Percentiles rank a stretch among this genome's conserved stretches.
Conservation (phyloP, 257 asterid genomes). For the Cynanchum wilfordii region DNA sequence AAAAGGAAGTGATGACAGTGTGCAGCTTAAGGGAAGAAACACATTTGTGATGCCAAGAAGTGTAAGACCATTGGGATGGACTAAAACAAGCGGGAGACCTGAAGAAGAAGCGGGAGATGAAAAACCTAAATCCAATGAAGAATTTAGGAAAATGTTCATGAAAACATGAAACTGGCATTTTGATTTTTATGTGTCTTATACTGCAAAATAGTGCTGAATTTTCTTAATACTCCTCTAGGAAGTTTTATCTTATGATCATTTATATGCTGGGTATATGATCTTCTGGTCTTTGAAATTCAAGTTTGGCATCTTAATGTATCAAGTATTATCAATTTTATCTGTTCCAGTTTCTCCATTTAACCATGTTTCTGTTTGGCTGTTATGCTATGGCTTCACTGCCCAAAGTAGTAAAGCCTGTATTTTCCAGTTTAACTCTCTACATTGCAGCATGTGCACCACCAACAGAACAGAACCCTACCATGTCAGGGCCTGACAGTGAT, state of each 20-base stretch:
- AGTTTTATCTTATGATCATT: not conserved
- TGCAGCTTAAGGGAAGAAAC: constrained; percentile 60
- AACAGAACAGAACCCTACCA: not conserved
- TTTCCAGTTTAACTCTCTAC: not conserved
- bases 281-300: not conserved
- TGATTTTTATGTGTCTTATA: not conserved
- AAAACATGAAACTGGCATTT: constrained; percentile 26
- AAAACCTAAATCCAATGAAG: constrained; percentile 81
- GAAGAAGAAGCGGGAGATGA: constrained; percentile 43
- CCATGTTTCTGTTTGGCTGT: not conserved
- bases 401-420: not conserved
- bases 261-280: not conserved
- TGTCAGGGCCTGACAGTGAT: not conserved
- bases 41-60: constrained; percentile 86
- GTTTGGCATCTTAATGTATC: not conserved
- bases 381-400: not conserved
- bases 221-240: not conserved
- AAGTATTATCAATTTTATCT: not conserved
- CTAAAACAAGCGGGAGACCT: constrained; percentile 30
- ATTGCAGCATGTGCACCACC: not conserved
- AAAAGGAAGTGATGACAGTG: constrained; percentile 23
- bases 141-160: constrained; percentile 82
- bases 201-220: not conserved
- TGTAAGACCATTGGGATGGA: constrained; percentile 59
- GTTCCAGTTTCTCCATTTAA: not conserved